These are phyloP conservation scores for Microsporum audouinii DNA, from an alignment of 2,329 filamentous ascomycete genomes.

Conservation along the genomic window DNA sequence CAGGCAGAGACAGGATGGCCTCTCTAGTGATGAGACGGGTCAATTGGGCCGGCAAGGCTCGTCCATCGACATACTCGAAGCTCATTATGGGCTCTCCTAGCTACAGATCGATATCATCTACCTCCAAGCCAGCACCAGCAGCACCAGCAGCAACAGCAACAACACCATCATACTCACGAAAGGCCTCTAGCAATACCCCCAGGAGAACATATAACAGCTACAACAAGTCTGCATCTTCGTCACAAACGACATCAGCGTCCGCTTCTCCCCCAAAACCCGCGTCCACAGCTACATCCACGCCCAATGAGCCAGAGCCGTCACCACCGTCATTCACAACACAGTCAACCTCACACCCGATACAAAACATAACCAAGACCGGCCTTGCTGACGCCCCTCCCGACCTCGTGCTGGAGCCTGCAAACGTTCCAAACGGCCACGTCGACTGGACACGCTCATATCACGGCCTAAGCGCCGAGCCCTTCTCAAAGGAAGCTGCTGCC, in stretches of 20 bases:
- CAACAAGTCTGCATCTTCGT: neutral
- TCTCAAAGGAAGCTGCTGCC: slow-evolving; percentile 56
- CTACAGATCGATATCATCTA: neutral
- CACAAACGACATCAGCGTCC: neutral
- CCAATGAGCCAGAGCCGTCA: neutral
- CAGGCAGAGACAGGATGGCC: neutral
- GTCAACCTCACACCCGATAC: slow-evolving; percentile 15
- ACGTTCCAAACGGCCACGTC: slow-evolving; percentile 36
- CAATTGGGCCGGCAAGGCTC: neutral
- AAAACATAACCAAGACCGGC: slow-evolving; percentile 31
- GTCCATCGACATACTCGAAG: neutral
- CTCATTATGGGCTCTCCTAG: neutral
- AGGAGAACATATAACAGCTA: slow-evolving; percentile 1
- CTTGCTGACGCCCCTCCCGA: slow-evolving; percentile 27
- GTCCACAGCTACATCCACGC: neutral
- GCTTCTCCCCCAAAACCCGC: neutral
- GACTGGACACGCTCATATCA: slow-evolving; percentile 82
- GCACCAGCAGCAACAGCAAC: slow-evolving; percentile 6
- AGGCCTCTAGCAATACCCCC: neutral
- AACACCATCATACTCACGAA: slow-evolving; percentile 5
- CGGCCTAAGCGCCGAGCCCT: slow-evolving; percentile 60
- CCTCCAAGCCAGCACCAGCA: slow-evolving; percentile 12
- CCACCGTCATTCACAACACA: neutral
- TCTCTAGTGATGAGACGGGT: neutral
- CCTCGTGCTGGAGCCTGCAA: slow-evolving; percentile 15